phyloP scores from a whole-genome alignment of 257 asterid species.

The Solanum rostratum region DNA sequence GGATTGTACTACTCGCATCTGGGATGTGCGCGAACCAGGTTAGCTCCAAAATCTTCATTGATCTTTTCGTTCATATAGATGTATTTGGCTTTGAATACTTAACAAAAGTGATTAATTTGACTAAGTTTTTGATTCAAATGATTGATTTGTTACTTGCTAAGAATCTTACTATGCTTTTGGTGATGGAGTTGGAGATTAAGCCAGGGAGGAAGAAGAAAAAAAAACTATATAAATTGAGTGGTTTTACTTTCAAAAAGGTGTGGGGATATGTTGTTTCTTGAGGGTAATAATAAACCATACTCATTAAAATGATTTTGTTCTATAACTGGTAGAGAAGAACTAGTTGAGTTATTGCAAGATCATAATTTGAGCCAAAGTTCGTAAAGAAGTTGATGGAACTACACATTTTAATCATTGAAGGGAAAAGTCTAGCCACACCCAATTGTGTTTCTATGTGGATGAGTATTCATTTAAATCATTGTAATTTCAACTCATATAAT shows the following conservation, averaged over 20 bases:
- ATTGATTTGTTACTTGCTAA: not conserved
- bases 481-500: not conserved
- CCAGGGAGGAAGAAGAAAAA: too few species aligned
- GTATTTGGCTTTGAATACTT: not conserved
- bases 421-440: not conserved
- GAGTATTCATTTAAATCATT: not conserved
- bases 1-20: conserved; percentile 85
- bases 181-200: too few species aligned
- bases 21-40: conserved; percentile 99
- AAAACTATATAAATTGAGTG: too few species aligned
- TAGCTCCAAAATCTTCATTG: not conserved
- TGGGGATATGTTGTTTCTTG: not conserved
- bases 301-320: not conserved
- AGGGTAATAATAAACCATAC: not conserved
- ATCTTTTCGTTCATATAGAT: not conserved
- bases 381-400: not conserved
- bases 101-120: not conserved
- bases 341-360: not conserved
- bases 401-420: not conserved
- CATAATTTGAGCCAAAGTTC: not conserved
- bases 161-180: not conserved
- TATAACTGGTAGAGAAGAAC: not conserved
- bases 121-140: not conserved
- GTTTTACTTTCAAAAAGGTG: not conserved
- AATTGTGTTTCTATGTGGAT: not conserved